phyloP scores from a whole-genome alignment of 495 filamentous ascomycete genomes.

The Elaphomyces granulatus region DNA sequence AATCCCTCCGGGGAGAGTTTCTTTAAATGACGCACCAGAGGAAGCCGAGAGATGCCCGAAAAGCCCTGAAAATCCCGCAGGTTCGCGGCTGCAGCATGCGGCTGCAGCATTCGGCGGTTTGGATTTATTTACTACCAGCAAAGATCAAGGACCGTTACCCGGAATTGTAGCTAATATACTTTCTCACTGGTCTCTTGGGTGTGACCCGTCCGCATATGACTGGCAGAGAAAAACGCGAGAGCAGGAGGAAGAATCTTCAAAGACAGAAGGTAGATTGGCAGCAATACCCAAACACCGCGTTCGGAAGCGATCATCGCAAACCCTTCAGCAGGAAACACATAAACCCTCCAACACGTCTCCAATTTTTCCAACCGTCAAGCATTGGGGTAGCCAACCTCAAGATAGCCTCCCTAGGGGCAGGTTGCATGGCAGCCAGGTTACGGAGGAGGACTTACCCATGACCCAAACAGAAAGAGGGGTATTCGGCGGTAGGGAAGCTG shows the following conservation, averaged over 20 bases:
- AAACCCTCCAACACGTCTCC: slow-evolving; percentile 15
- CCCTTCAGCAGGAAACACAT: slow-evolving; percentile 5
- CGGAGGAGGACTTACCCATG: slow-evolving; percentile 22
- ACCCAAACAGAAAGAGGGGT: slow-evolving; percentile 31
- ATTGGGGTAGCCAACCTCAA: slow-evolving; percentile 30
- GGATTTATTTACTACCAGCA: too few relatives aligned
- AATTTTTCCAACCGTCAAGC: slow-evolving; percentile 12
- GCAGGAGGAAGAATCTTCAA: slow-evolving; percentile 12
- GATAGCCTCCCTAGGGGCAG: slow-evolving; percentile 2
- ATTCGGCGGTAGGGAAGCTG: slow-evolving; percentile 23
- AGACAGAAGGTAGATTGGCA: slow-evolving; percentile 8
- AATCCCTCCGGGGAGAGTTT: too few relatives aligned
- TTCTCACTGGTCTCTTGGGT: slow-evolving; percentile 28
- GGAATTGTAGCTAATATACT: slow-evolving; percentile 17
- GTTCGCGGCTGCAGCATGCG: background rate
- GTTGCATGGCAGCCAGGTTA: slow-evolving; percentile 26
- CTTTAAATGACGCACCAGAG: too few relatives aligned
- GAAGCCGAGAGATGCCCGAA: too few relatives aligned
- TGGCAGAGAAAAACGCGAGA: slow-evolving; percentile 21
- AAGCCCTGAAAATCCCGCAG: background rate
- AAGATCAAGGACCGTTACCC: background rate
- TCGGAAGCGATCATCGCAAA: slow-evolving; percentile 15
- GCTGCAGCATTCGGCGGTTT: too few relatives aligned
- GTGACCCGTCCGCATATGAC: slow-evolving; percentile 24
- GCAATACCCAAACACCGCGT: slow-evolving; percentile 13